A percentile compares a stretch with the other conserved stretches of the same genome.
Conservation (phyloP, 306 rosid species). For the Begonia masoniana region DNA sequence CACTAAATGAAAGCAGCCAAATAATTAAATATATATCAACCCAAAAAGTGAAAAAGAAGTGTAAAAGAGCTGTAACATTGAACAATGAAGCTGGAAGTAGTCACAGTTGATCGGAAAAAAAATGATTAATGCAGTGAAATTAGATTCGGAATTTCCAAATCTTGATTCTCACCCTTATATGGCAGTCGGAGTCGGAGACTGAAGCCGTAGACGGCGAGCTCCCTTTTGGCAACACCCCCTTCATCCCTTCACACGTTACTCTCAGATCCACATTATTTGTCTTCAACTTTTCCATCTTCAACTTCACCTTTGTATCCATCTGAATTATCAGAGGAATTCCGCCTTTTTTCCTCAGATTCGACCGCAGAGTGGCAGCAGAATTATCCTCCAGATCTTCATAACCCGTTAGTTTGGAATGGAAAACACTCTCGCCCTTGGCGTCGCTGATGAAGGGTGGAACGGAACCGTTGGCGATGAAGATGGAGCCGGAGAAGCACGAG, state of each 20-base stretch:
- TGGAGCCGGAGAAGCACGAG: conserved; percentile 21
- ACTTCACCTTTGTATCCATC: conserved; percentile 74
- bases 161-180: conserved; percentile 95
- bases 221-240: conserved; percentile 51
- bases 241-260: conserved; percentile 58
- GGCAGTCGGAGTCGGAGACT: conserved; percentile 55
- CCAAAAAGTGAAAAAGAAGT: conserved; percentile 1
- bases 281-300: conserved; percentile 58
- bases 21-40: no score
- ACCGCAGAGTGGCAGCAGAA: conserved; percentile 43
- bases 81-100: no score
- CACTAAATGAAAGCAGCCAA: conserved; percentile 3
- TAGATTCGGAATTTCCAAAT: conserved; percentile 69
- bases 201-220: conserved; percentile 71
- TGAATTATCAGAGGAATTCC: conserved; percentile 57
- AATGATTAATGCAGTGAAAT: not conserved
- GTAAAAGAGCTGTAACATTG: no score
- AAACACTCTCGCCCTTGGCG: conserved; percentile 56
- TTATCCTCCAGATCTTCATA: conserved; percentile 62
- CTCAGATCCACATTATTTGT: conserved; percentile 74
- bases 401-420: conserved; percentile 33
- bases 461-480: conserved; percentile 60
- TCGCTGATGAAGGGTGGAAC: conserved; percentile 42
- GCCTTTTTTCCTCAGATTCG: conserved; percentile 55
- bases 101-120: no score